Conservation (phyloP, 805 yeast genomes). For the Schwanniomyces sp. region DNA sequence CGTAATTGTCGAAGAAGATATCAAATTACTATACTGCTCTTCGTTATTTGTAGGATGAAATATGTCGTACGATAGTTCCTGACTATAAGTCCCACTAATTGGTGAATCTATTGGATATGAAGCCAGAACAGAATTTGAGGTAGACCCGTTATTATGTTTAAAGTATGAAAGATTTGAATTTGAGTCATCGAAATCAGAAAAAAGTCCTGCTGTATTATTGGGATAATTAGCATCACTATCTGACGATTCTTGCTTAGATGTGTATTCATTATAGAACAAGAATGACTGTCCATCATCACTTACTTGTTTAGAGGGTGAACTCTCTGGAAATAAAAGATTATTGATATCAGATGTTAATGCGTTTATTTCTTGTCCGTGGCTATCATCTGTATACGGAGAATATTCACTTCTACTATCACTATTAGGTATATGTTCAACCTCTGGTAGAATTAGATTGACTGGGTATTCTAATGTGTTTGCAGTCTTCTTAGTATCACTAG, state of each 20-base stretch:
- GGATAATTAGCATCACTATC: neutral
- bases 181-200: neutral
- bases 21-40: neutral
- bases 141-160: neutral
- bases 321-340: neutral
- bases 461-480: neutral
- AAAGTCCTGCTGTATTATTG: neutral
- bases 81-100: conserved; percentile 2
- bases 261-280: neutral
- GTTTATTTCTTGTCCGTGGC: neutral
- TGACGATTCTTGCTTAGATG: neutral
- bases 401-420: neutral
- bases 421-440: neutral
- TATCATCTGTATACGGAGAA: neutral
- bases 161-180: neutral
- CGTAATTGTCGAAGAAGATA: neutral
- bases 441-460: neutral
- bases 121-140: neutral
- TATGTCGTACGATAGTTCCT: neutral
- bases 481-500: neutral
- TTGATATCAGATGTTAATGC: neutral
- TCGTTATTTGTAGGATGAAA: neutral
- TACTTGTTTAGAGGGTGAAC: neutral
- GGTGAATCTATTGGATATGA: conserved; percentile 19
- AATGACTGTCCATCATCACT: neutral